phyloP scores from a whole-genome alignment of 2,329 filamentous ascomycete genomes.

The Coleophoma cylindrospora region DNA sequence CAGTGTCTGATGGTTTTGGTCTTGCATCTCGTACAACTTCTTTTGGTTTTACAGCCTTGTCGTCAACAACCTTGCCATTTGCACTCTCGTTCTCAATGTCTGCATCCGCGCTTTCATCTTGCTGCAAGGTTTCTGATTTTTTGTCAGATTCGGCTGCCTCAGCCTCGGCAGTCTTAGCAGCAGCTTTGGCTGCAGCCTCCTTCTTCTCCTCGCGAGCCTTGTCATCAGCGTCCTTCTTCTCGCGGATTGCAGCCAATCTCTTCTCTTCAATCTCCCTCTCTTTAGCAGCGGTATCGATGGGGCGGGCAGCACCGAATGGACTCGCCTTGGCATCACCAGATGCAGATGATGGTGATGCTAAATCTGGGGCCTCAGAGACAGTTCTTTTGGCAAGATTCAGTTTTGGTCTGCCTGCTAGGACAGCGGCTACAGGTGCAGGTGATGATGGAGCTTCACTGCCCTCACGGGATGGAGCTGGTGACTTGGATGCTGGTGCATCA shows the following conservation, averaged over 20 bases:
- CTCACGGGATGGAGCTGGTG: conserved; percentile 64
- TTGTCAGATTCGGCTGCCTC: conserved; percentile 18
- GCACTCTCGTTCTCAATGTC: conserved; percentile 27
- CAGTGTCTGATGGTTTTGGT: conserved; percentile 51
- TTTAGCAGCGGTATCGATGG: conserved; percentile 86
- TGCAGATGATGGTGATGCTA: conserved; percentile 42
- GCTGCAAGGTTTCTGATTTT: conserved; percentile 25
- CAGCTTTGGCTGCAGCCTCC: conserved; percentile 40
- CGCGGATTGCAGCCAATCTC: conserved; percentile 64
- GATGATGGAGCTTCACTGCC: conserved; percentile 73
- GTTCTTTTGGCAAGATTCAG: conserved; percentile 90
- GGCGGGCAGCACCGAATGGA: conserved; percentile 88
- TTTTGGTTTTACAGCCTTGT: conserved; percentile 41
- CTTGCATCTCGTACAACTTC: conserved; percentile 42
- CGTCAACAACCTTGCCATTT: conserved; percentile 36
- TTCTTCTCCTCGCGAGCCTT: conserved; percentile 53
- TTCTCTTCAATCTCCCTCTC: conserved; percentile 92
- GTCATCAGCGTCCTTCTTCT: conserved; percentile 71
- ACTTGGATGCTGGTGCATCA: conserved; percentile 52
- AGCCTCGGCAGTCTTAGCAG: conserved; percentile 28
- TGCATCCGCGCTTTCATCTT: conserved; percentile 22
- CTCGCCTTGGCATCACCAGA: conserved; percentile 75
- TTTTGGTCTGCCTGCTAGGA: conserved; percentile 65
- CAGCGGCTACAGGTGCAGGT: conserved; percentile 50
- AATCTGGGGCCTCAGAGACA: conserved; percentile 65